Evolutionary conservation across 2,329 filamentous ascomycete genomes (phyloP).

Genomic region (Talaromyces sp.): DNA sequence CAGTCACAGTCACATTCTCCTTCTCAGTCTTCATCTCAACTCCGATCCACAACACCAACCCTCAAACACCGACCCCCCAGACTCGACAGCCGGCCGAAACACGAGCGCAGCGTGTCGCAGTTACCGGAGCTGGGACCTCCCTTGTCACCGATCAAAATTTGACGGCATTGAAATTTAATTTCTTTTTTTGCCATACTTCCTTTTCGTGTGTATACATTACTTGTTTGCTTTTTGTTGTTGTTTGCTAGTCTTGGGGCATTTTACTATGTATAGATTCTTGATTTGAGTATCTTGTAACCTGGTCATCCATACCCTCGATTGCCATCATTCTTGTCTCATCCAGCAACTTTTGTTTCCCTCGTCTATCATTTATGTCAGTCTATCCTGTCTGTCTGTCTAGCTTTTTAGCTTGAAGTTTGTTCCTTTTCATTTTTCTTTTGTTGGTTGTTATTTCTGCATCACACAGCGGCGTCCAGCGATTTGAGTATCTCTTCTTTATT

Average conservation of each 20-base stretch:
- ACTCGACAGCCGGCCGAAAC: conserved; percentile 24
- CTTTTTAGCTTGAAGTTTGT: background rate
- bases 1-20: conserved; percentile 23
- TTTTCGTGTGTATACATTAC: conserved; percentile 1
- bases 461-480: conserved; percentile 8
- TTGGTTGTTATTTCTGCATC: background rate
- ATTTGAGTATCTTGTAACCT: background rate
- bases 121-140: conserved; percentile 45
- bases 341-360: background rate
- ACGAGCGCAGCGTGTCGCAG: conserved; percentile 36
- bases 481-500: background rate
- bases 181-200: conserved; percentile 1
- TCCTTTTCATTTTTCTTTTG: background rate
- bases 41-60: background rate
- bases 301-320: background rate
- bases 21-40: background rate
- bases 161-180: background rate
- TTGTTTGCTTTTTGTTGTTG: background rate
- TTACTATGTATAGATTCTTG: background rate
- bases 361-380: background rate
- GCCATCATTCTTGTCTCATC: background rate
- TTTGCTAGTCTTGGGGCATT: background rate
- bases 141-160: conserved; percentile 45
- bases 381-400: background rate
- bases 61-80: conserved; percentile 15